Evolutionary conservation across 176 grass and related monocot species (phyloP).

Genomic region (Phoenix roebelenii): DNA sequence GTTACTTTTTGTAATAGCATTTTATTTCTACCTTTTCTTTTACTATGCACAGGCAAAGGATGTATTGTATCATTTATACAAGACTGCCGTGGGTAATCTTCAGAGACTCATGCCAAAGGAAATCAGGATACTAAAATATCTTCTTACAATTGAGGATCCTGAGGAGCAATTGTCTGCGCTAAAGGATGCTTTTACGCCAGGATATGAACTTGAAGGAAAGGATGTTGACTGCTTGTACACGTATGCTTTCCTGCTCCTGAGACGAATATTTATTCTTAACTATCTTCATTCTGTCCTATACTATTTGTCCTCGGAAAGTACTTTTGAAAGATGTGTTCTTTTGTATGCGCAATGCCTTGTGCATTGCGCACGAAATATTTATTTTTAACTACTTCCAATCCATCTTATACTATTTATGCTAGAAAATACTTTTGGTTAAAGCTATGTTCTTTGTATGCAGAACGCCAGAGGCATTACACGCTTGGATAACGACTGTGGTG

Average conservation of each 20-base stretch:
- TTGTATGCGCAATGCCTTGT: conserved; percentile 47
- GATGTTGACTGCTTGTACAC: conserved; percentile 68
- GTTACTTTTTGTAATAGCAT: not conserved
- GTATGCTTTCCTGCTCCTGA: conserved; percentile 26
- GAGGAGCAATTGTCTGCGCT: conserved; percentile 47
- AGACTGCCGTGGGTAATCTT: conserved; percentile 64
- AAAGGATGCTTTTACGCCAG: conserved; percentile 71
- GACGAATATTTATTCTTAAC: too few relatives aligned
- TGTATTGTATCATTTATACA: conserved; percentile 75
- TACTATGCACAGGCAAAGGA: conserved; percentile 45
- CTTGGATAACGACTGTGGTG: conserved; percentile 50
- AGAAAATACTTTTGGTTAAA: not conserved
- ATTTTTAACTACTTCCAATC: too few relatives aligned
- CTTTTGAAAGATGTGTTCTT: not conserved
- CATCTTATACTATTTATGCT: too few relatives aligned
- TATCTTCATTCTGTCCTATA: too few relatives aligned
- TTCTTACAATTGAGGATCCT: conserved; percentile 66
- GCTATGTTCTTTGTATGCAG: conserved; percentile 30
- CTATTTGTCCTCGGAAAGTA: not conserved
- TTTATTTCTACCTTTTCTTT: conserved; percentile 7
- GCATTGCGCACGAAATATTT: conserved; percentile 27
- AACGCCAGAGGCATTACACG: conserved; percentile 65
- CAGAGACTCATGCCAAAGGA: conserved; percentile 81
- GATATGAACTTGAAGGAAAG: conserved; percentile 59
- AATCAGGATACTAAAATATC: conserved; percentile 79